phyloP scores from a whole-genome alignment of 441 rosid species.

The Daphne laureola region DNA sequence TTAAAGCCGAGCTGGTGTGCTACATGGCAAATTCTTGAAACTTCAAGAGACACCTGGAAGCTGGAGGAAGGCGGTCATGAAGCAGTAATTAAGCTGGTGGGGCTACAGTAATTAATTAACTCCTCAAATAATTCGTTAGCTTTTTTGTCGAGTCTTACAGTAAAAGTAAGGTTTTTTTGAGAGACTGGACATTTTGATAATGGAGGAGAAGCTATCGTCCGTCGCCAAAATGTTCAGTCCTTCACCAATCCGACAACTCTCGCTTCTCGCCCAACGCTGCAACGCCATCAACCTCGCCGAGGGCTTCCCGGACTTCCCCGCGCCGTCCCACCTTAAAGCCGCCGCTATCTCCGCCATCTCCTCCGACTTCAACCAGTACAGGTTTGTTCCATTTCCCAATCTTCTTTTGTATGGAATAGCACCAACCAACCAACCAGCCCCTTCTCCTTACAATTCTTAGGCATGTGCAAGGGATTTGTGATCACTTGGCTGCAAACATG shows the following conservation, averaged over 20 bases:
- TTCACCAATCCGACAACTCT: constrained; percentile 48
- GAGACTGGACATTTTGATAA: too few species aligned
- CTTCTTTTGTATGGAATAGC: not conserved
- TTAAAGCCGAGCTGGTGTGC: too few species aligned
- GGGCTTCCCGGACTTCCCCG: constrained; percentile 63
- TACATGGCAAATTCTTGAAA: too few species aligned
- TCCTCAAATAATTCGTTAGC: too few species aligned
- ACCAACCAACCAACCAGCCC: too few species aligned
- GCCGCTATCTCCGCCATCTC: constrained; percentile 52
- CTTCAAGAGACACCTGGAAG: constrained; percentile 17
- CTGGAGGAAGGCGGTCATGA: constrained; percentile 8
- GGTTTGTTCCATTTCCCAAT: constrained; percentile 16
- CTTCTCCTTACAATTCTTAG: constrained; percentile 13
- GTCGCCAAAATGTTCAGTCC: constrained; percentile 39
- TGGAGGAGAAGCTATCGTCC: constrained; percentile 35
- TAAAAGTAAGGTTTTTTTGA: too few species aligned
- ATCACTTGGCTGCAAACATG: constrained; percentile 28
- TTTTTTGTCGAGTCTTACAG: too few species aligned
- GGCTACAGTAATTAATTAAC: too few species aligned
- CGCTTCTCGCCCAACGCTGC: constrained; percentile 42
- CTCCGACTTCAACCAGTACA: constrained; percentile 56
- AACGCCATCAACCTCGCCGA: constrained; percentile 56
- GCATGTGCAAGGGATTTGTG: constrained; percentile 68
- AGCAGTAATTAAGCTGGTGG: too few species aligned
- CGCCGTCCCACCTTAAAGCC: constrained; percentile 31